Conservation (phyloP, 2,329 filamentous ascomycete species). For the Alternaria solani region DNA sequence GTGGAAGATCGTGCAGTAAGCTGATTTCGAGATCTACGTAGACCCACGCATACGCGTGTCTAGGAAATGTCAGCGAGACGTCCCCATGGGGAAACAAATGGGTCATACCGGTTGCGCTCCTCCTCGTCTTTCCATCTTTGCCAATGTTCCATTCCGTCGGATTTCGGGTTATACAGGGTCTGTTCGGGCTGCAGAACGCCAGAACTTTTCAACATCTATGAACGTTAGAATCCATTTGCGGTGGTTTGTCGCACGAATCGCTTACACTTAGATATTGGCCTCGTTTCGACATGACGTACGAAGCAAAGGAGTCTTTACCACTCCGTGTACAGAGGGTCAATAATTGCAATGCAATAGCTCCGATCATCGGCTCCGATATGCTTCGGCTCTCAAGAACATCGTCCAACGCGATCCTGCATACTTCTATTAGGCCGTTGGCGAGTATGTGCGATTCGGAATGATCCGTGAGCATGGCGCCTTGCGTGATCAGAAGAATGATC, state of each 20-base stretch:
- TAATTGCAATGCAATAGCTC: constrained; percentile 9
- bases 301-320: constrained; percentile 8
- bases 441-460: constrained; percentile 8
- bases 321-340: constrained; percentile 13
- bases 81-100: neutral
- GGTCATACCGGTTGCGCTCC: constrained; percentile 8
- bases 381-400: constrained; percentile 12
- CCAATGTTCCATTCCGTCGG: constrained; percentile 3
- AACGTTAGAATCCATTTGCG: neutral
- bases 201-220: constrained; percentile 7
- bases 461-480: constrained; percentile 15
- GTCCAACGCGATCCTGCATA: constrained; percentile 13
- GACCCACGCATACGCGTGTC: constrained; percentile 14
- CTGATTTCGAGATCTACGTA: constrained; percentile 14
- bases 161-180: neutral
- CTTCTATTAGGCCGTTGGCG: constrained; percentile 10
- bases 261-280: constrained; percentile 14
- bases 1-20: constrained; percentile 11
- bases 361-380: constrained; percentile 13
- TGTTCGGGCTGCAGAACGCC: constrained; percentile 7
- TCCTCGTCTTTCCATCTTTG: constrained; percentile 12
- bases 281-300: constrained; percentile 12
- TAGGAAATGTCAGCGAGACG: neutral
- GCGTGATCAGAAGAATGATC: constrained; percentile 9
- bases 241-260: too few relatives aligned